Percentiles rank a stretch among this genome's conserved stretches.
These are phyloP conservation scores for Aspergillus tamarii DNA, from an alignment of 2,329 filamentous ascomycete species.

Conservation along the genomic window DNA sequence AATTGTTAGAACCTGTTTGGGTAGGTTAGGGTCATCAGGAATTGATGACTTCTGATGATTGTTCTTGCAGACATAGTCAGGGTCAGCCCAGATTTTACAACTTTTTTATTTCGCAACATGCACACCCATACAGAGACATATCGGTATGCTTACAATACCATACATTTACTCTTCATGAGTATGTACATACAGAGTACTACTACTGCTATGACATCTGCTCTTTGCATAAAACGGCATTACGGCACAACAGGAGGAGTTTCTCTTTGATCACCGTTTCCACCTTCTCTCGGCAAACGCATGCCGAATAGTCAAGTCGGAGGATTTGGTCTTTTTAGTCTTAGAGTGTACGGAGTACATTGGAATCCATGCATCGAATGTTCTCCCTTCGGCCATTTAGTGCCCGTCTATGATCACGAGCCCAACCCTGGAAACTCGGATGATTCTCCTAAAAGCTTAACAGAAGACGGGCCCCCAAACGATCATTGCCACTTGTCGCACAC, in stretches of 20 bases:
- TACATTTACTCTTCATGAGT: not conserved
- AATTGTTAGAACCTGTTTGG: not conserved
- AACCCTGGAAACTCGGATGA: constrained; percentile 12
- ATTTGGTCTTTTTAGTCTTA: constrained; percentile 11
- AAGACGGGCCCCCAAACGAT: constrained; percentile 1
- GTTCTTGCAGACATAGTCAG: not conserved
- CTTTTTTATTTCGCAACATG: no score
- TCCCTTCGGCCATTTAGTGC: not conserved
- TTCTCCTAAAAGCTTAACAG: constrained; percentile 20
- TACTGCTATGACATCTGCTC: constrained; percentile 3
- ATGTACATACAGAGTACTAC: not conserved
- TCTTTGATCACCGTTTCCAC: not conserved
- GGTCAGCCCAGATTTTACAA: not conserved
- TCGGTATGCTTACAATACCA: not conserved
- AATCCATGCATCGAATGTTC: not conserved
- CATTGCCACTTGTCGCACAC: constrained; percentile 2
- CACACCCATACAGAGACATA: no score
- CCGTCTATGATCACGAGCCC: constrained; percentile 8
- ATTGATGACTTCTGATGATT: not conserved
- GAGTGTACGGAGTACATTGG: not conserved
- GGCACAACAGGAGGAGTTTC: constrained; percentile 7
- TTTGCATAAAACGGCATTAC: constrained; percentile 16
- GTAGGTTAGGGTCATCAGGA: not conserved
- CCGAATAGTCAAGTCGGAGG: constrained; percentile 16
- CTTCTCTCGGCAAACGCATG: constrained; percentile 21